phyloP scores from a whole-genome alignment of 129 eudicot species.

The Lactuca saligna region DNA sequence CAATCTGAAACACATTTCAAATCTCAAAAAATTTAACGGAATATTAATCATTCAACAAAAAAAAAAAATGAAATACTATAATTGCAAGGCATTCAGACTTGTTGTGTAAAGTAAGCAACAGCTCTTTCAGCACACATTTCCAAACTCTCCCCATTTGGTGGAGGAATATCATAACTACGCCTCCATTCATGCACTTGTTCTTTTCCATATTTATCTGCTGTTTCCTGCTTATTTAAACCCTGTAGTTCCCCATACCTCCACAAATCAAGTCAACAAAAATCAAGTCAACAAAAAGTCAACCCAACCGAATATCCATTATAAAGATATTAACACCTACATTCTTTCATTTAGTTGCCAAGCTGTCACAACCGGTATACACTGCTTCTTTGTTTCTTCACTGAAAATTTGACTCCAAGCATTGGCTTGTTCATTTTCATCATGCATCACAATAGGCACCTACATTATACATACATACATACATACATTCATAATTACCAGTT shows the following conservation, averaged over 20 bases:
- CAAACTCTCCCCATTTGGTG: constrained; percentile 98
- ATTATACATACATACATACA: background rate
- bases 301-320: background rate
- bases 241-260: constrained; percentile 94
- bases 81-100: constrained; percentile 36
- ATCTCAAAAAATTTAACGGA: no score
- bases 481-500: background rate
- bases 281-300: background rate
- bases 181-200: constrained; percentile 97
- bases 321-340: constrained; percentile 46
- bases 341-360: constrained; percentile 99
- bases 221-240: constrained; percentile 96
- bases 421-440: constrained; percentile 85
- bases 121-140: constrained; percentile 99
- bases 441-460: constrained; percentile 90
- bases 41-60: background rate
- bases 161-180: constrained; percentile 97
- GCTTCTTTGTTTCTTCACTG: constrained; percentile 84
- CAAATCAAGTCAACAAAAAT: background rate
- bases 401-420: constrained; percentile 88
- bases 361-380: constrained; percentile 86
- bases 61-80: background rate
- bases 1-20: constrained; percentile 51
- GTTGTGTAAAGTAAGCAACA: constrained; percentile 83
- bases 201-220: constrained; percentile 90